Evolutionary conservation across 1,139 yeast genomes (phyloP), one percentile per base, ranked within the genome.

Genomic region (Scheffersomyces quercinus): DNA sequence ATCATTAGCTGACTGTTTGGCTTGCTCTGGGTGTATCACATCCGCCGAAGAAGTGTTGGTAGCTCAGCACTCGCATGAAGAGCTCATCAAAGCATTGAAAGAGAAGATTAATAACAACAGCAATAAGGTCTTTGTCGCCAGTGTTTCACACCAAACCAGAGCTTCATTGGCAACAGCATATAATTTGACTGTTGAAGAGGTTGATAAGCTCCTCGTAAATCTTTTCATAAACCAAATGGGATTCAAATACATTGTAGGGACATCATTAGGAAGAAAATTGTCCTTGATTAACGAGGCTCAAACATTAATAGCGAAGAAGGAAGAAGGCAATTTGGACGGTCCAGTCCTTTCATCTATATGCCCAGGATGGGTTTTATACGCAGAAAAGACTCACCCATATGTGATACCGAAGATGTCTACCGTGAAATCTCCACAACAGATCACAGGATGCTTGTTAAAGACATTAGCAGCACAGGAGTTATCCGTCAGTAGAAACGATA

Each of bases 351-450:
- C 88, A 52, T 74, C 89, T 4, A 76, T 87, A 2, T 93, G 98
- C 63, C 99, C 99, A 0, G 99, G 99, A 0, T 93, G 97, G 91
- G 95, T 95, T 0, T 74, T 95, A 31, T 93, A 93, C 58, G 96
- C 93, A 0, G 99, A 93, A 58, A 93, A 93, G 70, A 91, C 97
- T 0, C 97, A 93, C 62, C 95, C 96, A 0, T 83, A 87, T 49
- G 71, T 93, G 15, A 68, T 90, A 24, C 86, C 91, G 0, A 46
- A 69, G 48, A 49, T 85, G 41, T 73, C 85, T 16, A 74, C 75
- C 29, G 85, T 87, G 40, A 88, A 89, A 57, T 88, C 96, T 1
- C 95, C 99, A 3, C 98, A 93, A 65, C 97, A 89, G 60, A 85
- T 93, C 43, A 89, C 97, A 0, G 98, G 98, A 0, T 70, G 82